Base-by-base conservation (phyloP, 202 grass and related monocot genomes). In the Setaria italica region DNA sequence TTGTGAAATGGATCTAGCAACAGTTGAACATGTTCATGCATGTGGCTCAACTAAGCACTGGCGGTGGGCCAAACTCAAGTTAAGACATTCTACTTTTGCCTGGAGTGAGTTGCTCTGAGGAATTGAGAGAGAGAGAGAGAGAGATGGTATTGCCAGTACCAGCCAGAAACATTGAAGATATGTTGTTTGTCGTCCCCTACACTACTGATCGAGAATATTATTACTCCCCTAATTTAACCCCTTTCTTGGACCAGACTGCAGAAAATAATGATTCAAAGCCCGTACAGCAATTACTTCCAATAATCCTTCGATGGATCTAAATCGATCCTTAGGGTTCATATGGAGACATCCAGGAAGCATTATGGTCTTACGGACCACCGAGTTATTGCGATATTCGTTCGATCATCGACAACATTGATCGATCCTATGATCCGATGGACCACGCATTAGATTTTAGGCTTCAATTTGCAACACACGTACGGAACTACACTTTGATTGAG, bases 161-260 rank as follows among this genome's bases (percentile, higher is more conserved):
- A 63, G 33, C 9, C 64, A 54, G 33, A 67, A 25, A 62, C 72
- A 85, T 77, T 77, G n/a, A 86, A 77, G 37, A 72, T 72, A 63
- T 86, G 35, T 65, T 64, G 47, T 78, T 78, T 89, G 78, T 77
- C 70, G 64, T 78, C 70, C 71, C 83, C 64, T 64, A 48, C 70
- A 25, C 25, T 25, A 75, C 62, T 62, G 21, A 62, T 62, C 2
- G 3, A 56, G 12, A 80, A 67, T 53, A 39, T 48, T 63, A 73
- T 64, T 58, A 59, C 33, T 69, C 50, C 85, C 37, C 12, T 88
- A 73, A 80, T 66, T 66, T 74, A 79, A 66, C 11, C 58, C 57
- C 1, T 19, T 29, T 10, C 20, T 21, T 53, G 82, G 63, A 87
- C 56, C 17, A 43, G 57, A 14, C 41, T 63, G 69, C 69, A 70